Evolutionary conservation across 2,329 filamentous ascomycete genomes (phyloP), one percentile per base, ranked within the genome.

Genomic region (Aspergillus neotritici): DNA sequence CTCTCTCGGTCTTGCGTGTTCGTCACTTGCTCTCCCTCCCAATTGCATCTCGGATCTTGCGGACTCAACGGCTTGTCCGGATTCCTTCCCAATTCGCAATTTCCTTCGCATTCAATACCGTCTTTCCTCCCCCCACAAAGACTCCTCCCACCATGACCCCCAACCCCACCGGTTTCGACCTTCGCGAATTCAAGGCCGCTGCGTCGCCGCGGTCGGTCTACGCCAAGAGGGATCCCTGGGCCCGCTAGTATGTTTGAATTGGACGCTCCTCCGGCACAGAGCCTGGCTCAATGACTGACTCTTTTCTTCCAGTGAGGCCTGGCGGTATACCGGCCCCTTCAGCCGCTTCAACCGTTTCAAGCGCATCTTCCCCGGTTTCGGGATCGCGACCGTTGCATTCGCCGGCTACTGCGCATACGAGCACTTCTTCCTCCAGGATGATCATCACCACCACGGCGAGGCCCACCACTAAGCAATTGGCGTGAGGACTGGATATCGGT

Each of bases 251-350:
- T 57, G 76, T 41, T 12, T 21, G 33, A 25, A 12, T 25, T 37
- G 7, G 16, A 38, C 30, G 33, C 8, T 9, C n/a, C 31, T 39
- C 2, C 16, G 12, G n/a, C n/a, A 15, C 29, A 34, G 16, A 33
- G 3, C 25, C 36, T 7, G 9, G 34, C 36, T 41, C 41, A 29
- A 16, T 33, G 34, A 39, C 48, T 62, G 45, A 61, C 56, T 37
- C 32, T 14, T 14, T 5, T 25, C 17, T 12, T 3, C 31, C 66
- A 98, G 93, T 64, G 93, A 98, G 75, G 79, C 86, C 64, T 98
- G 93, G 93, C 80, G 93, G 70, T 96, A 95, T 76, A 83, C 79
- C 30, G 93, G 91, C 51, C 83, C 80, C 42, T 97, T 96, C 76
- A 84, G 83, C 54, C 81, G 91, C 58, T 86, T 76, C 73, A 94